Percentiles rank a stretch among this genome's conserved stretches.
These are phyloP conservation scores for Globisporangium mamillatum DNA, from an alignment of 352 stramenopile genomes.

Conservation along the genomic window DNA sequence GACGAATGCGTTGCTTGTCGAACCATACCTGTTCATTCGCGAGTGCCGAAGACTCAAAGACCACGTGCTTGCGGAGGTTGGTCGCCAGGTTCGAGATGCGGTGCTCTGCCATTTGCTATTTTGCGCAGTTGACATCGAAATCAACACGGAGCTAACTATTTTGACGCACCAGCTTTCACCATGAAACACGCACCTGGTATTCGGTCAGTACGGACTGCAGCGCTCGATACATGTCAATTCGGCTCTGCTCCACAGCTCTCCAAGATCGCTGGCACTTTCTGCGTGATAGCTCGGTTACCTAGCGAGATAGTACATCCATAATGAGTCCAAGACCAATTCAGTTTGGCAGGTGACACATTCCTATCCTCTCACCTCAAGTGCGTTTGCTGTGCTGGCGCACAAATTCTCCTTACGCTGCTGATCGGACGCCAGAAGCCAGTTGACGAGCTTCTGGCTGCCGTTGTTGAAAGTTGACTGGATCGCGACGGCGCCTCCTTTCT, in stretches of 20 bases:
- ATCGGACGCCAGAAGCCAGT: conserved; percentile 69
- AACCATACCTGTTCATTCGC: conserved; percentile 68
- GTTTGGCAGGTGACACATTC: no score
- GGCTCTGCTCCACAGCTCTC: conserved; percentile 55
- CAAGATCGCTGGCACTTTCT: conserved; percentile 65
- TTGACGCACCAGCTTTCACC: no score
- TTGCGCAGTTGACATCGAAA: background rate
- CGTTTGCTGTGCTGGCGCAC: conserved; percentile 50
- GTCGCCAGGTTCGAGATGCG: conserved; percentile 65
- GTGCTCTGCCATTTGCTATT: conserved; percentile 77
- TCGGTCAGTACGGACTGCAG: conserved; percentile 74
- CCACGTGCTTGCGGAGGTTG: conserved; percentile 79
- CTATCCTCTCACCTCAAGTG: conserved; percentile 40
- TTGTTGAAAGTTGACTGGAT: conserved; percentile 46
- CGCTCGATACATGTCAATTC: conserved; percentile 63
- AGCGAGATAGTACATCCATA: background rate
- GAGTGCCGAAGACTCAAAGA: conserved; percentile 79
- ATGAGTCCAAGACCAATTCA: no score
- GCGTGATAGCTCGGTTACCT: conserved; percentile 60
- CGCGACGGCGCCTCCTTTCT: conserved; percentile 18
- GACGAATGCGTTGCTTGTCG: background rate
- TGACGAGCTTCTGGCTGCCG: conserved; percentile 74
- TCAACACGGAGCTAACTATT: no score
- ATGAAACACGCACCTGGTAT: conserved; percentile 51
- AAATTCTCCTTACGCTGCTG: conserved; percentile 69